Conservation (phyloP, 2,329 filamentous ascomycete genomes). For the Ophiocordyceps camponoti-rufipedis region DNA sequence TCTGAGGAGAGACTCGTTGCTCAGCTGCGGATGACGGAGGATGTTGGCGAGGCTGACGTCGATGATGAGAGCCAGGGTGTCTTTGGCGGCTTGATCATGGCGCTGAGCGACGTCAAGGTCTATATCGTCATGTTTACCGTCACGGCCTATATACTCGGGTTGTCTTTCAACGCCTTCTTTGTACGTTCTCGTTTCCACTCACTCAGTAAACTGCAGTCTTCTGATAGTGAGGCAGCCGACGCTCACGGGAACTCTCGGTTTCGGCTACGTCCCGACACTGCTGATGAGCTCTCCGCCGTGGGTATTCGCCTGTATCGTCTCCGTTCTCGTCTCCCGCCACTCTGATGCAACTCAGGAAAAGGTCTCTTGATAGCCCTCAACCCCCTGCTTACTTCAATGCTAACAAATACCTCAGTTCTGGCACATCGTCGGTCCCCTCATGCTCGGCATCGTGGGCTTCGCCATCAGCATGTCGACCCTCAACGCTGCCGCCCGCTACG, state of each 20-base stretch:
- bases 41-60: constrained; percentile 35
- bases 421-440: constrained; percentile 35
- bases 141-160: constrained; percentile 39
- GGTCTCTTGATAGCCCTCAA: constrained; percentile 10
- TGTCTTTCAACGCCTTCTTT: constrained; percentile 41
- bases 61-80: constrained; percentile 29
- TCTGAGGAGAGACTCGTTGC: constrained; percentile 38
- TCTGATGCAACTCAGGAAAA: constrained; percentile 36
- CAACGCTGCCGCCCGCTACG: constrained; percentile 36
- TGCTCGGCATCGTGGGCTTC: constrained; percentile 35
- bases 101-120: constrained; percentile 41
- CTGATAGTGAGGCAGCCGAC: constrained; percentile 18
- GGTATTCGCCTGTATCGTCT: constrained; percentile 39
- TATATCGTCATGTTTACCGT: constrained; percentile 46
- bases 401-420: constrained; percentile 23
- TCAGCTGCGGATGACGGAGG: constrained; percentile 35
- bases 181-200: constrained; percentile 7
- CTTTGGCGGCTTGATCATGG: constrained; percentile 37
- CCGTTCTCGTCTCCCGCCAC: constrained; percentile 34
- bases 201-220: neutral
- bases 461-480: constrained; percentile 40
- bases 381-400: neutral
- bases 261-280: constrained; percentile 30
- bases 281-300: constrained; percentile 40
- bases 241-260: constrained; percentile 33